Conservation (phyloP, 139 green algal genomes). For the Auxenochlorella pyrenoidosa region DNA sequence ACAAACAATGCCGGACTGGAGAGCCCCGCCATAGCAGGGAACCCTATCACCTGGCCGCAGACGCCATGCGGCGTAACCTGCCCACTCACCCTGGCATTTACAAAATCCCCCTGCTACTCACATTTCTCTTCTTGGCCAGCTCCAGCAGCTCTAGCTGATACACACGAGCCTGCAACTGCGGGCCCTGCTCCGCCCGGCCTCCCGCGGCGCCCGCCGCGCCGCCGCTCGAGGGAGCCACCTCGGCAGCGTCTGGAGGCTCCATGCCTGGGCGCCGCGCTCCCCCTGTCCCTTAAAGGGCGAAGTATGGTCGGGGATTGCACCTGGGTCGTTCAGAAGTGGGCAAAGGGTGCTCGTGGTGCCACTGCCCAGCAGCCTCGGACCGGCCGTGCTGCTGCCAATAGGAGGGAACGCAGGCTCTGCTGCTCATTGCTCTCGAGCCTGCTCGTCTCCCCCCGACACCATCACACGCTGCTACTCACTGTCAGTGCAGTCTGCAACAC, state of each 20-base stretch:
- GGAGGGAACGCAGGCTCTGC: too few species aligned
- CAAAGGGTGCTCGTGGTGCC: neutral
- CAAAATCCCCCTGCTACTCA: neutral
- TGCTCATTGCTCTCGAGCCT: too few species aligned
- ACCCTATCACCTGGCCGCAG: too few species aligned
- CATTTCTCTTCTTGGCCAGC: slow-evolving; percentile 40
- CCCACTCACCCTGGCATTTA: too few species aligned
- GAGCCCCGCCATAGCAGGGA: too few species aligned
- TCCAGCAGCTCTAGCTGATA: slow-evolving; percentile 49
- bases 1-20: neutral
- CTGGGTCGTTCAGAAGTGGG: too few species aligned
- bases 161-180: slow-evolving; percentile 14
- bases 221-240: neutral
- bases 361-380: neutral
- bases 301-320: neutral
- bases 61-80: too few species aligned
- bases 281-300: neutral
- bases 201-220: neutral
- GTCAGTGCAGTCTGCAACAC: too few species aligned
- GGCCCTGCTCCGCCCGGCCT: too few species aligned
- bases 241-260: neutral
- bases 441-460: too few species aligned
- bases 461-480: too few species aligned
- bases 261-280: neutral
- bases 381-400: too few species aligned